Evolutionary conservation across 2,329 filamentous ascomycete species (phyloP), one percentile per base, ranked within the genome.

Genomic region (Rugonectria rugulosa): DNA sequence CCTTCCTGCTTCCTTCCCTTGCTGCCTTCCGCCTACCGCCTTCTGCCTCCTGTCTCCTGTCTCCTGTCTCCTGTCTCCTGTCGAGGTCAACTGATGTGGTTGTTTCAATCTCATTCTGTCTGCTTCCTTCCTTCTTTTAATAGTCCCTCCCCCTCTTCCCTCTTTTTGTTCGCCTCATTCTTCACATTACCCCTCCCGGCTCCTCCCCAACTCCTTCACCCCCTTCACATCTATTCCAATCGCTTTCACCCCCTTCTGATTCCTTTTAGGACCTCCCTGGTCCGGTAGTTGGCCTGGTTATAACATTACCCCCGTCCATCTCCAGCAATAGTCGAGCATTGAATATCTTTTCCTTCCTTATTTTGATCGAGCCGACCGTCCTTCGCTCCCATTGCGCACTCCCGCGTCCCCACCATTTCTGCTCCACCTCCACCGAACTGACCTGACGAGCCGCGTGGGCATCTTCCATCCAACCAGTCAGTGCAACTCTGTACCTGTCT

Each of bases 361-460:
- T n/a, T n/a, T n/a, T n/a, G n/a, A n/a, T n/a, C n/a, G n/a, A n/a
- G n/a, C n/a, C n/a, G n/a, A n/a, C n/a, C n/a, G n/a, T n/a, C n/a
- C n/a, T n/a, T n/a, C n/a, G n/a, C n/a, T n/a, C n/a, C 42, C 29
- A 34, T 26, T 23, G n/a, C 21, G 27, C 29, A 19, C 40, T 21
- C 24, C 38, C 20, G 14, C 40, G 31, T 40, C 26, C 20, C 47
- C 34, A 36, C 47, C 24, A 6, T 31, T 19, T 4, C 45, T 31
- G 38, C 53, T 56, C 53, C 47, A 48, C 48, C 47, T 56, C 42
- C 41, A 51, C 53, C 47, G 43, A 56, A 38, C 37, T 53, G 43
- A 53, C 53, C 53, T 56, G 48, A 56, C 48, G 23, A 53, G 37
- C 41, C 37, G 43, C 29, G 47, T 32, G 48, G 48, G 40, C 42